A percentile compares a stretch with the other conserved stretches of the same genome.
Evolutionary conservation across 371 early-diverging fungal genomes (phyloP).

Genomic region (Coemansia sp.): DNA sequence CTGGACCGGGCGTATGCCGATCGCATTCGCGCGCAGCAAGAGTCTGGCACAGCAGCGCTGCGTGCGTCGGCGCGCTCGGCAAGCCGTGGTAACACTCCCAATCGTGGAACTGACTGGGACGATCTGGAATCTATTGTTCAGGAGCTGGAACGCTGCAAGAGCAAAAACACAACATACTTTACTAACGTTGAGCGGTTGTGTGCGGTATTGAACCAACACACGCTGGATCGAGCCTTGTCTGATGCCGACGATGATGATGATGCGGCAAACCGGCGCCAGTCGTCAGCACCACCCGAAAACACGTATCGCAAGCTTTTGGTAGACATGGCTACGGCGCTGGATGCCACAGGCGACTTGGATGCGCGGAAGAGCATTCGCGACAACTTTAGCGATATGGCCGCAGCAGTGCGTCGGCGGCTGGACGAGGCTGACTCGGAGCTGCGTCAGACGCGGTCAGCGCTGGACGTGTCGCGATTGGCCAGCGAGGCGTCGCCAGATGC

Average conservation of each 20-base stretch:
- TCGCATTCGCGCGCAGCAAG: slow-evolving; percentile 25
- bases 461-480: slow-evolving; percentile 16
- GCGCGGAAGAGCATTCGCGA: slow-evolving; percentile 39
- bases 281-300: slow-evolving; percentile 16
- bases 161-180: slow-evolving; percentile 29
- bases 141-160: slow-evolving; percentile 30
- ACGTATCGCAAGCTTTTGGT: slow-evolving; percentile 37
- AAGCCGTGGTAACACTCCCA: slow-evolving; percentile 24
- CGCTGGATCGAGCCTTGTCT: slow-evolving; percentile 27
- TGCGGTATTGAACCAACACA: slow-evolving; percentile 32
- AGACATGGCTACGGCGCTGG: slow-evolving; percentile 30
- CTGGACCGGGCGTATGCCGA: slow-evolving; percentile 30
- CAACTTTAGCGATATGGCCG: slow-evolving; percentile 40
- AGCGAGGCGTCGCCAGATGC: slow-evolving; percentile 6
- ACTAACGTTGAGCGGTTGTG: slow-evolving; percentile 30
- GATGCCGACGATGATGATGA: background rate
- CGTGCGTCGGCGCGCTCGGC: slow-evolving; percentile 20
- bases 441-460: slow-evolving; percentile 1
- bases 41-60: slow-evolving; percentile 19
- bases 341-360: slow-evolving; percentile 33
- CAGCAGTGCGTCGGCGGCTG: slow-evolving; percentile 33
- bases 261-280: background rate
- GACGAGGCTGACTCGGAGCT: slow-evolving; percentile 21
- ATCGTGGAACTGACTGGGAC: slow-evolving; percentile 45
- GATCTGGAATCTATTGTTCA: slow-evolving; percentile 35